Evolutionary conservation across 2,329 filamentous ascomycete species (phyloP), one percentile per base, ranked within the genome.

Genomic region (Colletotrichum tamarilloi): DNA sequence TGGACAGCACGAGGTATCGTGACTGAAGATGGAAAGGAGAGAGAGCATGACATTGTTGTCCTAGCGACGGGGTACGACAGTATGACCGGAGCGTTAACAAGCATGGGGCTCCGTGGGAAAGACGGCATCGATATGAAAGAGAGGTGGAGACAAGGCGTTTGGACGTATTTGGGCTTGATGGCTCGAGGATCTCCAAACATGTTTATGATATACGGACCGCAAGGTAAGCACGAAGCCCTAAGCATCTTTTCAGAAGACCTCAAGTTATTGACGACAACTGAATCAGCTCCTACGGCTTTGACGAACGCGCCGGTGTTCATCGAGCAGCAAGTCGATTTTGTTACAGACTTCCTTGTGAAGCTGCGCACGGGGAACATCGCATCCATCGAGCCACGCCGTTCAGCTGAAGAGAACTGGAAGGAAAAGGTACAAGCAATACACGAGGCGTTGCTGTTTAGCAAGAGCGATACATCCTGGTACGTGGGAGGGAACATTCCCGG

Each of bases 1-100:
- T 82, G 88, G 30, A 83, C 80, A 0, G 77, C 78, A 3, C 80
- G 74, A 0, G 86, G 86, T 0, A 83, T 89, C 62, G 71, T 77
- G 19, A 81, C 83, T 1, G 67, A 79, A 1, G 82, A 85, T 42
- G 82, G 83, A 1, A 81, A 76, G 9, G 76, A 79, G 12, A 75
- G 82, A 19, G 81, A 84, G 12, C 74, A 86, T 1, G 82, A 84
- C 53, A 68, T 82, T 0, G 71, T 84, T 46, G 77, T 82, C 49
- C 75, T 80, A n/a, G 80, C 80, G 38, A 78, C 79, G 0, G 84
- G 84, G 0, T 85, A 82, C 26, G 79, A 84, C 58, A 76, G 78
- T 22, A 75, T 80, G 9, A 83, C 80, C 3, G 83, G 82, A 30
- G 77, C 78, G 0, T 74, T 83, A 12, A 76, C 74, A 1, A 77